Evolutionary conservation across 192 early-diverging fungal genomes (phyloP), one percentile per base, ranked within the genome.

Genomic region (Podila verticillata): DNA sequence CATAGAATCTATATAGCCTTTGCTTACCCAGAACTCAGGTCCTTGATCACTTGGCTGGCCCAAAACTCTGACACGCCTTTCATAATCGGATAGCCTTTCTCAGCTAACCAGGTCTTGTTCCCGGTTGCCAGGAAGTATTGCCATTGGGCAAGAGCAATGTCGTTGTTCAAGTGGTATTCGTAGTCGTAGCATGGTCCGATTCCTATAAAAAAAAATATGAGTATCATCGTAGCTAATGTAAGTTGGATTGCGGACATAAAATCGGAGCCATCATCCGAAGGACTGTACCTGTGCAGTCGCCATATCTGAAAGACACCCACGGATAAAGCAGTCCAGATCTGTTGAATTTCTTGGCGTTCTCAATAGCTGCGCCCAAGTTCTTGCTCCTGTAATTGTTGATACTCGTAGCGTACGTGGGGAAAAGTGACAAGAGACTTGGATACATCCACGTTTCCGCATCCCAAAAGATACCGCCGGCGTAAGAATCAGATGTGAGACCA

Each of bases 361-460:
- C 62, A 15, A 73, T 81, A 2, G 79, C 79, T 17, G 48, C 66
- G 6, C 66, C 71, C n/a, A 73, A 29, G 56, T 69, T 73, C 62
- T 81, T 81, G 70, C 66, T 81, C 56, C 79, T 57, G 48, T 81
- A 81, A 28, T 81, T 81, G 57, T 81, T 81, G 63, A 81, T 81
- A 61, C 71, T 81, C 79, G 68, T 73, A 5, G 79, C 79, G 39
- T 81, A 81, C 26, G 68, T 57, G 24, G 79, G 79, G 59, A 73
- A 81, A 54, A 81, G 65, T 7, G 79, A 72, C 66, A 81, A 56
- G 0, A 81, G 66, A 57, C 65, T 67, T 2, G 79, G 79, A 30
- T 69, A 81, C 79, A 81, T 81, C 79, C 79, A 81, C 5, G 71
- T 81, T 7, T 81, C 79, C 5, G 79, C 79, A 73, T 81, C 79